A percentile compares a stretch with the other conserved stretches of the same genome.
These are phyloP conservation scores for Picocystis sp. DNA, from an alignment of 163 green algal genomes.

Conservation along the genomic window DNA sequence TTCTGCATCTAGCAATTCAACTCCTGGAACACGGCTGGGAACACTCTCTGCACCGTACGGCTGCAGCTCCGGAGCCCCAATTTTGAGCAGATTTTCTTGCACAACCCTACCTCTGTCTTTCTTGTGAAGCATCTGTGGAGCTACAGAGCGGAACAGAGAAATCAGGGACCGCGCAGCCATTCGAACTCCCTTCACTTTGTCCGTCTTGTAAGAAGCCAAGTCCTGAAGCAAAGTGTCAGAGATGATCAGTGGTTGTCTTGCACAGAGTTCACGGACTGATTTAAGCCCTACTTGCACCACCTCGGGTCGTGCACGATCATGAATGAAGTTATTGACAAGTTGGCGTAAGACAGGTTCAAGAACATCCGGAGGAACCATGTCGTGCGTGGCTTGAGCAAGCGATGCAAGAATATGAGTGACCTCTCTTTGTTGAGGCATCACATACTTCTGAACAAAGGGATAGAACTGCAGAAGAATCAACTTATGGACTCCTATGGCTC, in stretches of 20 bases:
- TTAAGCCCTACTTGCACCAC: constrained; percentile 58
- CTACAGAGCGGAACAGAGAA: constrained; percentile 64
- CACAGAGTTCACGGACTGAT: constrained; percentile 78
- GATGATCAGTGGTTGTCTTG: constrained; percentile 77
- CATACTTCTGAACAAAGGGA: constrained; percentile 83
- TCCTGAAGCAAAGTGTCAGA: constrained; percentile 70
- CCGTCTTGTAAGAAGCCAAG: constrained; percentile 78
- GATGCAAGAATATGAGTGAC: constrained; percentile 60
- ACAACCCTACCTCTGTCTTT: constrained; percentile 30
- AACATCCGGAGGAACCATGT: constrained; percentile 62
- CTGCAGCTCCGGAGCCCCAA: constrained; percentile 17
- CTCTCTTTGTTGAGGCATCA: constrained; percentile 67
- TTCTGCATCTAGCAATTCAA: constrained; percentile 56
- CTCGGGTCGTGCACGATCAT: constrained; percentile 52
- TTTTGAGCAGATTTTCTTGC: neutral
- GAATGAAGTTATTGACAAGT: constrained; percentile 87
- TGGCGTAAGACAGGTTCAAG: constrained; percentile 72
- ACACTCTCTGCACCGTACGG: constrained; percentile 40
- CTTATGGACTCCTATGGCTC: constrained; percentile 70
- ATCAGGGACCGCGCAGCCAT: constrained; percentile 63
- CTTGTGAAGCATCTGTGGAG: constrained; percentile 56
- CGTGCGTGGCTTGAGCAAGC: constrained; percentile 30
- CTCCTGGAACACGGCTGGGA: constrained; percentile 50
- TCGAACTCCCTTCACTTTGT: constrained; percentile 65
- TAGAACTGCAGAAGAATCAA: constrained; percentile 92